Percentiles rank a stretch among this genome's conserved stretches.
phyloP scores from a whole-genome alignment of 306 rosid genomes.

The Sphenostylis stenocarpa region DNA sequence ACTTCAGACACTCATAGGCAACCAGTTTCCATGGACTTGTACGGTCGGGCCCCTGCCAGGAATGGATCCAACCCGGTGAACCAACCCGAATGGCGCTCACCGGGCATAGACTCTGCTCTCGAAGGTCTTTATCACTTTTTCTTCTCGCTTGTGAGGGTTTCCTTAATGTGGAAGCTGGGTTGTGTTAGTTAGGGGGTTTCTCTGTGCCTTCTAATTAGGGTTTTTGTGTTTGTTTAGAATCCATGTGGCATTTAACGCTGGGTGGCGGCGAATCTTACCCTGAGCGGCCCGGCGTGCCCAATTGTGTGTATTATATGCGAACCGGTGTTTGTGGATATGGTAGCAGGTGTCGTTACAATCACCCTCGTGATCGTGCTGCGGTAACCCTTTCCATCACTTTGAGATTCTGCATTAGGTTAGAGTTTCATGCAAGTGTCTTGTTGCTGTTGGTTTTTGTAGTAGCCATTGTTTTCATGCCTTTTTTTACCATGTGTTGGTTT shows the following conservation, averaged over 20 bases:
- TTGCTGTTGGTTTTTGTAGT: neutral
- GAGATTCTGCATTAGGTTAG: slow-evolving; percentile 30
- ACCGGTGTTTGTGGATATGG: slow-evolving; percentile 90
- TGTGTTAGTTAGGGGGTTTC: slow-evolving; percentile 25
- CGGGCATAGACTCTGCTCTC: slow-evolving; percentile 51
- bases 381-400: slow-evolving; percentile 42
- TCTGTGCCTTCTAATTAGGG: slow-evolving; percentile 31
- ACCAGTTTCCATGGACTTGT: slow-evolving; percentile 55
- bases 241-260: slow-evolving; percentile 79
- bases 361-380: slow-evolving; percentile 89
- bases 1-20: neutral
- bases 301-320: slow-evolving; percentile 84
- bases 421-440: slow-evolving; percentile 14
- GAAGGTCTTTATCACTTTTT: slow-evolving; percentile 44
- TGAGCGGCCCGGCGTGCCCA: slow-evolving; percentile 73
- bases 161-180: slow-evolving; percentile 24
- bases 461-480: neutral
- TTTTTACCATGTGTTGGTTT: neutral
- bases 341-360: slow-evolving; percentile 79
- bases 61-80: slow-evolving; percentile 59
- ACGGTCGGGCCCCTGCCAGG: slow-evolving; percentile 60
- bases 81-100: slow-evolving; percentile 70
- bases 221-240: slow-evolving; percentile 53
- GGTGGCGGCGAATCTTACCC: slow-evolving; percentile 66
- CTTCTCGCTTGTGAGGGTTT: slow-evolving; percentile 46